phyloP scores from a whole-genome alignment of 1,284 basidiomycete genomes.

The Vanrija pseudolonga region DNA sequence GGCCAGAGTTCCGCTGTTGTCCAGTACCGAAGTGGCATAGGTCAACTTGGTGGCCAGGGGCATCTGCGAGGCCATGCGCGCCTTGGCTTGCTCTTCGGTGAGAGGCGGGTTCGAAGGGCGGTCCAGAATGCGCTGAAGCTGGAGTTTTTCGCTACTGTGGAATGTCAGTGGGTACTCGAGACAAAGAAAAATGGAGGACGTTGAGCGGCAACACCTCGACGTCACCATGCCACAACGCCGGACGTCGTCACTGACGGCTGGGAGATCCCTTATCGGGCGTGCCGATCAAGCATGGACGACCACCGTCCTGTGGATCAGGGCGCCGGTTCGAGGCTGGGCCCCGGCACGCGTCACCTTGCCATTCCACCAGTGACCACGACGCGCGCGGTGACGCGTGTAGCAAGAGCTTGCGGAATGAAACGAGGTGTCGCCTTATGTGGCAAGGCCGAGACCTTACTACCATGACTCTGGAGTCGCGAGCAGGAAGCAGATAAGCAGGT shows the following conservation, averaged over 20 bases:
- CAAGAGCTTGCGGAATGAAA: no score
- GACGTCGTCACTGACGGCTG: neutral
- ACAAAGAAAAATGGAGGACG: neutral
- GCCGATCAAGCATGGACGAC: no score
- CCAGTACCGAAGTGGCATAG: slow-evolving; percentile 82
- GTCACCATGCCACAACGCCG: neutral
- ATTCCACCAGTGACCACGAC: no score
- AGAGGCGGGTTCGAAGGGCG: slow-evolving; percentile 60
- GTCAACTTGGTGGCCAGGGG: slow-evolving; percentile 72
- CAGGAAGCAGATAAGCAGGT: no score
- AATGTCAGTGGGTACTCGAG: slow-evolving; percentile 53
- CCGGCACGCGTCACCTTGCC: no score
- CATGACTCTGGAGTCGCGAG: no score
- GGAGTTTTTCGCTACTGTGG: slow-evolving; percentile 56
- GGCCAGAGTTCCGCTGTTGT: slow-evolving; percentile 73
- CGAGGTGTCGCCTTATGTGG: no score
- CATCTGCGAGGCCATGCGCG: slow-evolving; percentile 76
- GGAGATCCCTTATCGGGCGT: no score
- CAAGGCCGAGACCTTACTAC: no score
- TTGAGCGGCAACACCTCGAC: neutral
- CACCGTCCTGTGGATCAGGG: no score
- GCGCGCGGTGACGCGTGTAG: no score
- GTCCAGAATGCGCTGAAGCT: slow-evolving; percentile 71
- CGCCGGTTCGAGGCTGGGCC: neutral
- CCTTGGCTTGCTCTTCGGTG: slow-evolving; percentile 56